Conservation (phyloP, 2,329 filamentous ascomycete genomes). For the Truncatella angustata region DNA sequence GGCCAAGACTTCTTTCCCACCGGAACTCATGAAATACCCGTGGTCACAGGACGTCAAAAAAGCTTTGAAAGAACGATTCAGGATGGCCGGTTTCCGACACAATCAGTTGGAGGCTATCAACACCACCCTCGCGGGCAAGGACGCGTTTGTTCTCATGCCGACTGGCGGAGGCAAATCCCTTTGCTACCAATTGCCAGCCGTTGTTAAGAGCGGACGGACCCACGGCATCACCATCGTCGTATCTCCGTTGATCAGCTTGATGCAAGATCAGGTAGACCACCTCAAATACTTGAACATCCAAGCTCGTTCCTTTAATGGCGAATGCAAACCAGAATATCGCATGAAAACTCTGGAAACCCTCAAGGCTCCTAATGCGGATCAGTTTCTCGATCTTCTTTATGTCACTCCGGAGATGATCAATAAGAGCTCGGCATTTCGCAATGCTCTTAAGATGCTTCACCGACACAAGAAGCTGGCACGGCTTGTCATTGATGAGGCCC, state of each 20-base stretch:
- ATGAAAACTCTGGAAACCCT: slow-evolving; percentile 65
- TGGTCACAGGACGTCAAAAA: slow-evolving; percentile 87
- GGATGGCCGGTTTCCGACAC: slow-evolving; percentile 80
- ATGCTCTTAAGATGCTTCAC: slow-evolving; percentile 67
- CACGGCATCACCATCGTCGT: slow-evolving; percentile 87
- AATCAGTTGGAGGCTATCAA: slow-evolving; percentile 97
- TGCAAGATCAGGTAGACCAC: slow-evolving; percentile 95
- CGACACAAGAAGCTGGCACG: slow-evolving; percentile 72
- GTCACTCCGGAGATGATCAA: slow-evolving; percentile 96
- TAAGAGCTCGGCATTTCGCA: slow-evolving; percentile 70
- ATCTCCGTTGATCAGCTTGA: slow-evolving; percentile 91
- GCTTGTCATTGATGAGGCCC: slow-evolving; percentile 97
- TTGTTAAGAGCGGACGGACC: slow-evolving; percentile 78
- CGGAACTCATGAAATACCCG: slow-evolving; percentile 60
- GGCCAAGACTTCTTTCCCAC: slow-evolving; percentile 37
- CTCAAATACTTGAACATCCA: slow-evolving; percentile 72
- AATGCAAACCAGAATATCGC: slow-evolving; percentile 63
- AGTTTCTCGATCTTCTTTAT: slow-evolving; percentile 82
- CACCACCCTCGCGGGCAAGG: slow-evolving; percentile 79
- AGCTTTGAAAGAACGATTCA: slow-evolving; percentile 79
- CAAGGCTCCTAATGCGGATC: slow-evolving; percentile 63
- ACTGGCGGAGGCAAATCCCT: slow-evolving; percentile 96
- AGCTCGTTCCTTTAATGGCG: slow-evolving; percentile 79
- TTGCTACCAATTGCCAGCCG: slow-evolving; percentile 91
- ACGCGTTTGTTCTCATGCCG: slow-evolving; percentile 96